Evolutionary conservation across 2,329 filamentous ascomycete genomes (phyloP).

Genomic region (Ophiostoma tasmaniense): DNA sequence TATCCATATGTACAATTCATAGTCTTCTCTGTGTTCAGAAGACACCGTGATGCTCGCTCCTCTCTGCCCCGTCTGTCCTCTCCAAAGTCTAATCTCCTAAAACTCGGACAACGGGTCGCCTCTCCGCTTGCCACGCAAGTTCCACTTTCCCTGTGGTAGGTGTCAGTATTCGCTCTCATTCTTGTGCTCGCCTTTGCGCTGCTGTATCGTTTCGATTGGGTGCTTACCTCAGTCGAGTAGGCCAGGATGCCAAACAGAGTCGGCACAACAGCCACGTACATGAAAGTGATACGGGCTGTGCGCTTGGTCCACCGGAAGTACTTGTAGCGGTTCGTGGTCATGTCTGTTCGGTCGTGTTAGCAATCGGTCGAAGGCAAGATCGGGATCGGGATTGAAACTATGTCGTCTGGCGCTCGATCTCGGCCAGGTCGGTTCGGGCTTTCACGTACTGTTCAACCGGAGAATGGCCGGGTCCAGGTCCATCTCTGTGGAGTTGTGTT

Average conservation of each 20-base stretch:
- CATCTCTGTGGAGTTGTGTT: conserved; percentile 31
- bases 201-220: neutral
- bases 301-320: conserved; percentile 91
- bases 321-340: conserved; percentile 77
- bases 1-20: neutral
- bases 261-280: conserved; percentile 69
- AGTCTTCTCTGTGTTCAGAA: neutral
- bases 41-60: neutral
- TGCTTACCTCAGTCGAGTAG: conserved; percentile 78
- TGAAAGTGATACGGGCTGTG: conserved; percentile 70
- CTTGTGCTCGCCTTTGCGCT: neutral
- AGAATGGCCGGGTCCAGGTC: conserved; percentile 40
- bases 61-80: neutral
- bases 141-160: conserved; percentile 64
- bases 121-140: conserved; percentile 78
- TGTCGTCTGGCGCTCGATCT: neutral
- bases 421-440: neutral
- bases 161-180: neutral
- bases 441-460: conserved; percentile 37
- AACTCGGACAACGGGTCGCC: conserved; percentile 79
- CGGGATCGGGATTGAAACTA: neutral
- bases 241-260: conserved; percentile 59
- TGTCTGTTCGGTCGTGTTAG: conserved; percentile 45
- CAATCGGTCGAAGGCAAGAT: conserved; percentile 15
- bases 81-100: conserved; percentile 34